A percentile compares a stretch with the other conserved stretches of the same genome.
phyloP scores from a whole-genome alignment of 1,139 yeast genomes.

The Saccharomyces pastorianus region DNA sequence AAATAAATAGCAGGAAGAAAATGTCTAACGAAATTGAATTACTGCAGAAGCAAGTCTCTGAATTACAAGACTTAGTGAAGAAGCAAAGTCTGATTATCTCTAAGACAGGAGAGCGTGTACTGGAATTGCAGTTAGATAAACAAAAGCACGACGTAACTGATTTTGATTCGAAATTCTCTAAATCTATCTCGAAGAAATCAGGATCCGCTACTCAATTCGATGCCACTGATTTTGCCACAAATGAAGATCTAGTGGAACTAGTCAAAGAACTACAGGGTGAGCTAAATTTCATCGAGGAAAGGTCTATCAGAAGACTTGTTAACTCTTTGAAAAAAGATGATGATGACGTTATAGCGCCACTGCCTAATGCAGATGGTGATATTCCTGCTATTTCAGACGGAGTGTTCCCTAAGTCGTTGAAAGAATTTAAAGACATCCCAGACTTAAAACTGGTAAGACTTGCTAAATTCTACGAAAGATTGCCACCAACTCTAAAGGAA shows the following conservation, averaged over 20 bases:
- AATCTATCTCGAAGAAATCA: background rate
- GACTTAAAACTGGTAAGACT: slow-evolving; percentile 43
- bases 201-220: slow-evolving; percentile 32
- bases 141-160: slow-evolving; percentile 33
- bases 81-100: slow-evolving; percentile 41
- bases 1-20: background rate
- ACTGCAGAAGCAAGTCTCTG: slow-evolving; percentile 40
- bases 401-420: slow-evolving; percentile 53
- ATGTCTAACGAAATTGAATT: slow-evolving; percentile 30
- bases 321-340: slow-evolving; percentile 40
- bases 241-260: slow-evolving; percentile 74
- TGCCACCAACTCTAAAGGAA: slow-evolving; percentile 45
- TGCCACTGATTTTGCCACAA: slow-evolving; percentile 57
- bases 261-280: slow-evolving; percentile 89
- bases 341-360: slow-evolving; percentile 41
- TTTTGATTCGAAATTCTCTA: slow-evolving; percentile 14
- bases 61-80: slow-evolving; percentile 43
- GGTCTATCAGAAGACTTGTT: slow-evolving; percentile 51
- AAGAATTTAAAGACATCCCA: slow-evolving; percentile 42
- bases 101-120: slow-evolving; percentile 69
- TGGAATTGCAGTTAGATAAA: slow-evolving; percentile 53
- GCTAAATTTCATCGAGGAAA: slow-evolving; percentile 61
- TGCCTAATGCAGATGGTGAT: slow-evolving; percentile 70
- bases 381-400: slow-evolving; percentile 39
- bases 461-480: slow-evolving; percentile 62